Evolutionary conservation across 495 filamentous ascomycete species (phyloP).

Genomic region (Xylaria sp.): DNA sequence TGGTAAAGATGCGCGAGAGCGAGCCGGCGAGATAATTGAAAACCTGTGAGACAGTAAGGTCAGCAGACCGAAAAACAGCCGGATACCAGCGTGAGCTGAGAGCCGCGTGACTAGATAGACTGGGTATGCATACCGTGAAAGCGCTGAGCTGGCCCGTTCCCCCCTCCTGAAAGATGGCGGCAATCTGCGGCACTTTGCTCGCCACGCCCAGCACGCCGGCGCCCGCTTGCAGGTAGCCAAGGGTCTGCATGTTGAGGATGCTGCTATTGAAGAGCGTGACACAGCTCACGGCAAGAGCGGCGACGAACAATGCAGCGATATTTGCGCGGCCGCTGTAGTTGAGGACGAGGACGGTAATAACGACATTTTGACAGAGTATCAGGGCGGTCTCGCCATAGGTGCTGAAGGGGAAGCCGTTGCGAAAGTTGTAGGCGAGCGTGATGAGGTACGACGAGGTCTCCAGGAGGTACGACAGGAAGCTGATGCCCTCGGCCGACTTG

Average conservation of each 20-base stretch:
- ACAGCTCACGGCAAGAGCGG: slow-evolving; percentile 68
- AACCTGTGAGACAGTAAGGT: slow-evolving; percentile 63
- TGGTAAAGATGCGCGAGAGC: slow-evolving; percentile 94
- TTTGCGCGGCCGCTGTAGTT: slow-evolving; percentile 69
- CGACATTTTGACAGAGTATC: slow-evolving; percentile 89
- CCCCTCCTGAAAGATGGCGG: slow-evolving; percentile 79
- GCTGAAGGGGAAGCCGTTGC: slow-evolving; percentile 91
- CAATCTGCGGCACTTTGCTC: slow-evolving; percentile 93
- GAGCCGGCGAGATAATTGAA: slow-evolving; percentile 97
- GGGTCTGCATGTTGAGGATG: slow-evolving; percentile 69
- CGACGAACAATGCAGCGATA: slow-evolving; percentile 76
- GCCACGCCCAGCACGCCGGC: slow-evolving; percentile 82
- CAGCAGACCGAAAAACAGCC: slow-evolving; percentile 19
- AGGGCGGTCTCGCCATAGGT: slow-evolving; percentile 94
- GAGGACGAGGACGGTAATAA: slow-evolving; percentile 83
- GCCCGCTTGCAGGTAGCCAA: slow-evolving; percentile 82
- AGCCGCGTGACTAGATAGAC: slow-evolving; percentile 3
- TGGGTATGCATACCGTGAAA: slow-evolving; percentile 82
- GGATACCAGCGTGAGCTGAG: neutral
- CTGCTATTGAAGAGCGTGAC: slow-evolving; percentile 72
- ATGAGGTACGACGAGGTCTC: slow-evolving; percentile 87
- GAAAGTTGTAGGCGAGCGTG: slow-evolving; percentile 85
- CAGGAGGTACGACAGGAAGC: slow-evolving; percentile 88
- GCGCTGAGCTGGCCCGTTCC: slow-evolving; percentile 95
- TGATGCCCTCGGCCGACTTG: slow-evolving; percentile 79